A percentile compares a stretch with the other conserved stretches of the same genome.
Evolutionary conservation across 495 filamentous ascomycete species (phyloP).

Genomic region (Xylaria acuta): DNA sequence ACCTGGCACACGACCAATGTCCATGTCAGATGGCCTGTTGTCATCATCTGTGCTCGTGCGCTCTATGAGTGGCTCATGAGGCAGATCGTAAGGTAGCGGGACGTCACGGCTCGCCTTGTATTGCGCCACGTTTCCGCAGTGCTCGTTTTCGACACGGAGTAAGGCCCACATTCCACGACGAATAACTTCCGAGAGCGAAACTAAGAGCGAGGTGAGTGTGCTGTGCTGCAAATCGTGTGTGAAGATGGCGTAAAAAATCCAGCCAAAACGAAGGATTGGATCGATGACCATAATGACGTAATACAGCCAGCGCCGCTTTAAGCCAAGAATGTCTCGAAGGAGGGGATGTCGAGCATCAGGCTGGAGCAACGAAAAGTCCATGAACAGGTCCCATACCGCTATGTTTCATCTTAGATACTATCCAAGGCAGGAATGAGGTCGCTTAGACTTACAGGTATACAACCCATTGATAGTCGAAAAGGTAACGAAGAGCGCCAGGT

Average conservation of each 20-base stretch:
- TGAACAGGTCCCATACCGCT: conserved; percentile 94
- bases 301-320: conserved; percentile 79
- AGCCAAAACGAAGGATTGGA: conserved; percentile 89
- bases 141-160: conserved; percentile 96
- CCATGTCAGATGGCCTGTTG: conserved; percentile 6
- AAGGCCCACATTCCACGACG: conserved; percentile 88
- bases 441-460: conserved; percentile 70
- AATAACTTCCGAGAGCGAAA: conserved; percentile 77
- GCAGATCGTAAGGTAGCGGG: conserved; percentile 77
- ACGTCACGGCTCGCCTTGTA: conserved; percentile 85
- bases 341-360: conserved; percentile 70
- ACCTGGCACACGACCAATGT: conserved; percentile 25
- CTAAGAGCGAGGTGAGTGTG: conserved; percentile 74
- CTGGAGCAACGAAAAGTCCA: conserved; percentile 92
- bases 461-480: conserved; percentile 80
- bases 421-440: neutral
- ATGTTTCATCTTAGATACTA: conserved; percentile 11
- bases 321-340: conserved; percentile 80
- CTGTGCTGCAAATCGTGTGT: conserved; percentile 78
- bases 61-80: conserved; percentile 42
- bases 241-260: conserved; percentile 94
- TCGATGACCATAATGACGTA: conserved; percentile 84
- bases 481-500: conserved; percentile 73
- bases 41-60: conserved; percentile 38
- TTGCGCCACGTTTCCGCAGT: conserved; percentile 83